Base-by-base conservation (phyloP, 441 rosid species). In the Omphalea diandra region DNA sequence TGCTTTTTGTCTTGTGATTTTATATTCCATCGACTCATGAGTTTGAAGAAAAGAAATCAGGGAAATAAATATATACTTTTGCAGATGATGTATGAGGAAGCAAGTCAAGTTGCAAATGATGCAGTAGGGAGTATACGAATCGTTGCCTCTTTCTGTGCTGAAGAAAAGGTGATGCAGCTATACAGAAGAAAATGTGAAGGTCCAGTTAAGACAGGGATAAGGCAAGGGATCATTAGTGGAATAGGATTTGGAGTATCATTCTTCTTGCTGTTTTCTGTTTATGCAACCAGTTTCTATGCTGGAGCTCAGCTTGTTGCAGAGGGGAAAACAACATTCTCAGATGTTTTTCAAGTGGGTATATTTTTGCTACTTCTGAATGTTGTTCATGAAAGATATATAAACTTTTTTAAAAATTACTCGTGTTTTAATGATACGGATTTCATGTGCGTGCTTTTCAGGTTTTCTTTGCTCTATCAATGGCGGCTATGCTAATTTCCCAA, bases 91-190 rank as follows among this genome's bases (percentile, higher is more conserved):
- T n/a, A n/a, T n/a, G n/a, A n/a, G n/a, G n/a, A n/a, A n/a, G n/a
- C n/a, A n/a, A n/a, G n/a, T n/a, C n/a, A n/a, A n/a, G n/a, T n/a
- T n/a, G n/a, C n/a, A n/a, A n/a, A n/a, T n/a, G n/a, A n/a, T n/a
- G n/a, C n/a, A n/a, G n/a, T n/a, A n/a, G n/a, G 94, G 58, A 86
- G 90, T 66, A 92, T 90, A 46, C 82, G 96, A 81, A 90, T 96
- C 2, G 91, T 92, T 54, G 91, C 93, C 55, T 92, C 96, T 5
- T 92, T 86, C 80, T 85, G 93, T 75, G 90, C 91, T 0, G 97
- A 90, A 73, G 90, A 87, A 78, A 92, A 81, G 79, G 87, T 90
- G 76, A 83, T 83, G 86, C 67, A 90, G 60, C 78, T 83, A 63
- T 90, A 90, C 70, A 40, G 65, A 70, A 73, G 70, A 77, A 90